These are phyloP conservation scores for Globisporangium cystogenes DNA, from an alignment of 352 stramenopile species.

Conservation along the genomic window DNA sequence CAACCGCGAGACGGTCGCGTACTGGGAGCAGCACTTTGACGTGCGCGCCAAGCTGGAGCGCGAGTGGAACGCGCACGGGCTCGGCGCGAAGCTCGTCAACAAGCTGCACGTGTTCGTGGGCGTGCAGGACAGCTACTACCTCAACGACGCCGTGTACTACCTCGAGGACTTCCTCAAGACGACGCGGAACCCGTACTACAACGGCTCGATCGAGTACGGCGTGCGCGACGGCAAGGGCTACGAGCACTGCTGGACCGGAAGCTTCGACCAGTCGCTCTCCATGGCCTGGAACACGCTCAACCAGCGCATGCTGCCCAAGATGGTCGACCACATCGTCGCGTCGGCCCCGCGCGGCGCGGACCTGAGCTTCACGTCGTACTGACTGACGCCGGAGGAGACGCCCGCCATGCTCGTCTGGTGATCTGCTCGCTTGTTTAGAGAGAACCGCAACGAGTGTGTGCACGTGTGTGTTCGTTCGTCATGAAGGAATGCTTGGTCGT, in stretches of 20 bases:
- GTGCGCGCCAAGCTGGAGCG: slow-evolving; percentile 62
- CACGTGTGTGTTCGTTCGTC: too few relatives aligned
- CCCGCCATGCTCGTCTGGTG: too few relatives aligned
- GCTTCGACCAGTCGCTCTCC: slow-evolving; percentile 59
- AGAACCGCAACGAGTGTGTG: too few relatives aligned
- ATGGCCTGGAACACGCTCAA: slow-evolving; percentile 73
- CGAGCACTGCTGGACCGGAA: slow-evolving; percentile 75
- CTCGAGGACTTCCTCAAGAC: slow-evolving; percentile 61
- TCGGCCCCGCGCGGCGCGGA: slow-evolving; percentile 35
- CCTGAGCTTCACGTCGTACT: slow-evolving; percentile 52
- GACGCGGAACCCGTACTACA: slow-evolving; percentile 62
- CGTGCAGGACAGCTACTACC: slow-evolving; percentile 72
- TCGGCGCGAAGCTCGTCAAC: slow-evolving; percentile 64
- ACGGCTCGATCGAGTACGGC: slow-evolving; percentile 67
- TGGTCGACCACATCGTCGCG: slow-evolving; percentile 54
- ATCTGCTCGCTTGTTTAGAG: too few relatives aligned
- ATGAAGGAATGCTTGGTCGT: too few relatives aligned
- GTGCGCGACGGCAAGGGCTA: slow-evolving; percentile 59
- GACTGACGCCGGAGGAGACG: not conserved
- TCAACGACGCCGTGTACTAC: slow-evolving; percentile 68
- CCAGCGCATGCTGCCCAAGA: slow-evolving; percentile 61
- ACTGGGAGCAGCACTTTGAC: slow-evolving; percentile 68
- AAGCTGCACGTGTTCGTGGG: slow-evolving; percentile 74
- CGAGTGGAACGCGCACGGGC: slow-evolving; percentile 41
- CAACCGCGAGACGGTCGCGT: slow-evolving; percentile 42